Evolutionary conservation across 2,329 filamentous ascomycete genomes (phyloP), one percentile per base, ranked within the genome.

Genomic region (Epichloe hybrida): DNA sequence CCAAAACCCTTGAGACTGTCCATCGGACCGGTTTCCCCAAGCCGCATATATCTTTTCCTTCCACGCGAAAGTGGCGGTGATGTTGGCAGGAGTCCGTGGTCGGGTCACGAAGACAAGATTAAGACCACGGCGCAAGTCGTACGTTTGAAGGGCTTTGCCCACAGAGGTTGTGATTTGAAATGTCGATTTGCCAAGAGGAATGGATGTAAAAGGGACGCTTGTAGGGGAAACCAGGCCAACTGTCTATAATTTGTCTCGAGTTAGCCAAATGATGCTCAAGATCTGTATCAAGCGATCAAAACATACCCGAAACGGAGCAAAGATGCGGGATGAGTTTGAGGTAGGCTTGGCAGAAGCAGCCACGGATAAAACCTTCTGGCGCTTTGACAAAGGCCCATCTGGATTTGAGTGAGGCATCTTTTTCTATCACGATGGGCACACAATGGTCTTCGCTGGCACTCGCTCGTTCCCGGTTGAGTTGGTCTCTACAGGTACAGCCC

Each of bases 81-180:
- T 95, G 48, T 81, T 73, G 56, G 79, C 79, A 2, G 89, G 89
- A 0, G 90, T 96, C 66, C 95, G 86, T 1, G 94, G 93, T 48
- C 89, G 79, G 20, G 88, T 96, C 54, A 98, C 79, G 67, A 98
- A 98, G 61, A 97, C 81, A 47, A 98, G 80, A 61, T 94, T 91
- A 54, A 98, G 77, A 45, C 91, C 91, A 59, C 84, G 81, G 66
- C 86, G 88, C 54, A 98, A 72, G 65, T 98, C 93, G 71, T 98
- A 98, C 0, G 93, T 98, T 69, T 98, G 93, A 45, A 98, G 77
- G 53, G 84, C 88, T 61, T 83, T 80, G 55, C 91, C 93, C 54
- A 94, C 86, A 0, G 88, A 97, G 34, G 93, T 98, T 36, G 93
- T 97, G 67, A 98, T 88, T 66, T 98, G 93, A 64, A 95, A 98